Evolutionary conservation across 2,329 filamentous ascomycete genomes (phyloP).

Genomic region (Stenocarpella maydis): DNA sequence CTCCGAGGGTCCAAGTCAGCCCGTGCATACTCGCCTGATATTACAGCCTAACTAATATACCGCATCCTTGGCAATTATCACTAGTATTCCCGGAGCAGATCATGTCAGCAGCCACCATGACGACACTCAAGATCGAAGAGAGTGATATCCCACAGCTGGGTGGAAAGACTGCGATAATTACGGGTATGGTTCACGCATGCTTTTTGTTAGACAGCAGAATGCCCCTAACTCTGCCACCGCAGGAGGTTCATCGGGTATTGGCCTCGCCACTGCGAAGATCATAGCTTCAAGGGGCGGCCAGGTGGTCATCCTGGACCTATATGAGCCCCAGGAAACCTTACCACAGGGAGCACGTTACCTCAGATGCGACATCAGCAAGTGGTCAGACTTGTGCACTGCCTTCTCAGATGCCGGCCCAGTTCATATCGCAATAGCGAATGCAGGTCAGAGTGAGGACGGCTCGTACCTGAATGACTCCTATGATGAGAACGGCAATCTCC

Average conservation of each 20-base stretch:
- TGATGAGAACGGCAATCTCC: slow-evolving; percentile 41
- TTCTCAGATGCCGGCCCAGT: slow-evolving; percentile 40
- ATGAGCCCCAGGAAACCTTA: neutral
- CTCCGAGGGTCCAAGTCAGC: neutral
- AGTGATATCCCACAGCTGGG: slow-evolving; percentile 37
- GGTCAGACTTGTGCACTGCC: slow-evolving; percentile 39
- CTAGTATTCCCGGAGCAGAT: neutral
- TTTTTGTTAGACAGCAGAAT: neutral
- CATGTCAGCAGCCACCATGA: slow-evolving; percentile 31
- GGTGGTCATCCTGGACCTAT: slow-evolving; percentile 35
- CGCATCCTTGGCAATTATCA: neutral
- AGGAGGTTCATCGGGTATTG: slow-evolving; percentile 46
- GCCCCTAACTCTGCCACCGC: neutral
- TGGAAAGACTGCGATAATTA: slow-evolving; percentile 34
- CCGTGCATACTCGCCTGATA: neutral
- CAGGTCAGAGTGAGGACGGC: slow-evolving; percentile 43
- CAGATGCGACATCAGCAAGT: slow-evolving; percentile 42
- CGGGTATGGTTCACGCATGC: slow-evolving; percentile 17
- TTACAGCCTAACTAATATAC: neutral
- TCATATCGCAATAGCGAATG: slow-evolving; percentile 37
- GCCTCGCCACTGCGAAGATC: slow-evolving; percentile 43
- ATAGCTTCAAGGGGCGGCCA: slow-evolving; percentile 41
- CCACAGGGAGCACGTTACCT: slow-evolving; percentile 36
- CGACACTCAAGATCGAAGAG: slow-evolving; percentile 37
- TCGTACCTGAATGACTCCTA: slow-evolving; percentile 45